These are phyloP conservation scores for Mucor piriformis DNA, from an alignment of 371 early-diverging fungal genomes.

Conservation along the genomic window DNA sequence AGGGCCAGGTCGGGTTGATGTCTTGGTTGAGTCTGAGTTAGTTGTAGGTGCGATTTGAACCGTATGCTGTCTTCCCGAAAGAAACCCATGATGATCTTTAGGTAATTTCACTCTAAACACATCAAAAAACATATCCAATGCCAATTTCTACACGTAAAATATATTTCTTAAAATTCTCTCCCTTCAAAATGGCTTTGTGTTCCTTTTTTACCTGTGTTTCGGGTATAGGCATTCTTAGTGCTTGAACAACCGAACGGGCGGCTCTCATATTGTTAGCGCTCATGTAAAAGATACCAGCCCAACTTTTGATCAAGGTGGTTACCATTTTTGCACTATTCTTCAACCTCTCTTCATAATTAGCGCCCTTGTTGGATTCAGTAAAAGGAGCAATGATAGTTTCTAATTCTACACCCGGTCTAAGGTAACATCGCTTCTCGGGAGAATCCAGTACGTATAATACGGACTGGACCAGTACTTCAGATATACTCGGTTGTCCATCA, in stretches of 20 bases:
- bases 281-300: slow-evolving; percentile 82
- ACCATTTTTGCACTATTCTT: slow-evolving; percentile 65
- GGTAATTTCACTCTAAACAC: slow-evolving; percentile 75
- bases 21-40: slow-evolving; percentile 15
- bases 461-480: slow-evolving; percentile 66
- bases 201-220: slow-evolving; percentile 67
- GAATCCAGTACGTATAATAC: slow-evolving; percentile 76
- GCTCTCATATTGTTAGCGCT: slow-evolving; percentile 76
- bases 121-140: slow-evolving; percentile 79
- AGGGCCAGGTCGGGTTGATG: slow-evolving; percentile 15
- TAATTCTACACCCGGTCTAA: slow-evolving; percentile 78
- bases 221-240: slow-evolving; percentile 71
- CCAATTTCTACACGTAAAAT: slow-evolving; percentile 57
- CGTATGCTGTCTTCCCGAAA: slow-evolving; percentile 52
- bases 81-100: slow-evolving; percentile 62
- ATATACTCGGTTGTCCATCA: slow-evolving; percentile 72
- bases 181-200: background rate
- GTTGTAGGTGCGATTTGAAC: slow-evolving; percentile 42
- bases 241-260: slow-evolving; percentile 74
- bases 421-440: slow-evolving; percentile 64
- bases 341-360: slow-evolving; percentile 67
- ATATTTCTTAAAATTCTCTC: background rate
- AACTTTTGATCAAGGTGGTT: slow-evolving; percentile 66
- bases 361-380: slow-evolving; percentile 71
- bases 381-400: slow-evolving; percentile 79